Evolutionary conservation across 257 asterid genomes (phyloP), one percentile per base, ranked within the genome.

Genomic region (Fraxinus americana): DNA sequence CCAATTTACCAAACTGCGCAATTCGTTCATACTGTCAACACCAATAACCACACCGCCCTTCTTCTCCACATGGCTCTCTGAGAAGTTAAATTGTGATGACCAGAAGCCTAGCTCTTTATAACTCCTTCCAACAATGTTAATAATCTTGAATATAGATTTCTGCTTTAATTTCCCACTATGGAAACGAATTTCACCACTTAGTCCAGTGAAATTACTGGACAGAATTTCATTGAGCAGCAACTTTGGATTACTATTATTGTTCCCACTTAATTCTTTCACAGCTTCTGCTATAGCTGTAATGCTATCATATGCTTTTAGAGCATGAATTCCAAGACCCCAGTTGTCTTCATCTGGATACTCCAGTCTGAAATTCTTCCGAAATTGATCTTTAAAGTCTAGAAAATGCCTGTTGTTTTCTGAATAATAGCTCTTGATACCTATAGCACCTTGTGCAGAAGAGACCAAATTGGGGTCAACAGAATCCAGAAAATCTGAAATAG

Each of bases 101-200:
- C 90, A 87, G 32, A 78, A 59, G 13, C 80, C 87, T 57, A 87
- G 78, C 27, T 82, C 83, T 71, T 79, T 87, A 34, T 80, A 83
- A 14, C 82, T 83, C 67, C 70, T 80, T 2, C 89, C 88, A 7
- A 80, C 82, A 66, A 87, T 32, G 9, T 87, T 87, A 69, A 87
- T 79, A 50, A 87, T 77, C 80, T 71, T 80, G 73, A 82, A 81
- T 2, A 19, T 59, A 34, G 86, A 61, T 35, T 61, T 66, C 54
- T 67, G 77, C 30, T 74, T 29, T 10, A 79, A 67, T 69, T 35
- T 81, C 66, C 77, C 81, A 12, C 72, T 35, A 25, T 25, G 27
- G 27, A 25, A 25, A 25, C 27, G 0, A 25, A 25, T 25, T 25
- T 25, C 27, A 25, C 27, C 27, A 25, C 27, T 25, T 25, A 25